phyloP scores from a whole-genome alignment of 164 flowering plant species.

The Annona squamosa region DNA sequence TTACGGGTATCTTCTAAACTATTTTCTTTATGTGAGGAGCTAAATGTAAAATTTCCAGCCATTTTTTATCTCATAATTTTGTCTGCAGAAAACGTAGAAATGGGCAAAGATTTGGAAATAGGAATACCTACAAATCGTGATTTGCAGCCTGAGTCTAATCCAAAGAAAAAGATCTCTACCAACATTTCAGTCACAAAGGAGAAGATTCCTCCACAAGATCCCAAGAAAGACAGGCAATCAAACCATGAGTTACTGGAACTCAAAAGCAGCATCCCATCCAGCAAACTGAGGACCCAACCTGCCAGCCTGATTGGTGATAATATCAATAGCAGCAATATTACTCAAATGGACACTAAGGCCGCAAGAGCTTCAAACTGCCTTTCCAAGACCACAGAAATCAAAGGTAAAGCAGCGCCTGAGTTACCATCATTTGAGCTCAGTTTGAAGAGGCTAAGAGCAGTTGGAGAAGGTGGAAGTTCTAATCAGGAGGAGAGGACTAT shows the following conservation, averaged over 20 bases:
- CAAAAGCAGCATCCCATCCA: constrained; percentile 16
- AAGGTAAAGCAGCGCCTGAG: constrained; percentile 25
- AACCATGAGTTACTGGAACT: constrained; percentile 21
- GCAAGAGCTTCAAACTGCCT: constrained; percentile 19
- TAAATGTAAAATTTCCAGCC: not conserved
- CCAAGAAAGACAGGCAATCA: constrained; percentile 16
- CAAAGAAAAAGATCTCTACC: constrained; percentile 19
- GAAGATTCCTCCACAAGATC: constrained; percentile 17
- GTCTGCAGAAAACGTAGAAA: constrained; percentile 34
- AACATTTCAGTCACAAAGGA: constrained; percentile 15
- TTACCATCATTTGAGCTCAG: constrained; percentile 45
- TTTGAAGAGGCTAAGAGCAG: constrained; percentile 39
- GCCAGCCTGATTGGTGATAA: constrained; percentile 14
- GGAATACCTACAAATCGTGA: constrained; percentile 28
- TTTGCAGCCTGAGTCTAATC: constrained; percentile 21
- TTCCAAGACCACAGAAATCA: constrained; percentile 22
- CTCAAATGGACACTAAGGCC: constrained; percentile 17
- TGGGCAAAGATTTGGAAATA: constrained; percentile 44
- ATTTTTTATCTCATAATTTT: not conserved
- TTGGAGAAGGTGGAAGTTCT: constrained; percentile 25
- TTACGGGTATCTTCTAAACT: constrained; percentile 24
- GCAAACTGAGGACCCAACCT: constrained; percentile 15
- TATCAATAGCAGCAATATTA: constrained; percentile 14
- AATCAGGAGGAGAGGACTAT: constrained; percentile 33
- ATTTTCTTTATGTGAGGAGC: not conserved